Evolutionary conservation across 2,329 filamentous ascomycete genomes (phyloP), one percentile per base, ranked within the genome.

Genomic region (Diaporthe ampelina): DNA sequence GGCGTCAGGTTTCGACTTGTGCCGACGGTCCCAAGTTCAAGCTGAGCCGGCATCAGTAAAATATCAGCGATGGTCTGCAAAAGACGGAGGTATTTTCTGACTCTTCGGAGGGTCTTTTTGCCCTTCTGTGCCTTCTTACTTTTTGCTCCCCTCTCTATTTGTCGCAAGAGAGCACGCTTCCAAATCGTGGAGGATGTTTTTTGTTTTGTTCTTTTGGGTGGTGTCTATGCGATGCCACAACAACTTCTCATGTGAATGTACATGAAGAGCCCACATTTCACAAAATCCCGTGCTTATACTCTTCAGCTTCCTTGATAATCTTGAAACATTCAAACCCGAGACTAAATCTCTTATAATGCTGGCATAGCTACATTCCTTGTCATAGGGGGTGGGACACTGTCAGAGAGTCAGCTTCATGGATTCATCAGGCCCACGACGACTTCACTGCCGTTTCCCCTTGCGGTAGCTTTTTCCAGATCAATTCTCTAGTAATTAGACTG

Each of bases 41-140:
- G 19, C 29, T 29, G 1, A 11, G 29, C 21, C 19, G 61, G 13
- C 19, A n/a, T 83, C 86, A 48, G 76, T 84, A 35, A 79, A 81
- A 32, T 72, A 61, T 67, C 61, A 67, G 61, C 61, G 61, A 67
- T 8, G 61, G 61, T 67, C 61, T 52, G 45, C 61, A 67, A 67
- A 67, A 52, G 61, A 52, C 61, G 61, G 61, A 67, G 61, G 61
- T 67, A 67, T 67, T 67, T 67, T 67, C 61, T 67, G 61, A 67
- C 61, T 52, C 61, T 67, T 67, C 61, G 43, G 61, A 52, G 61
- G 61, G 61, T 67, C 61, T 52, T 67, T 52, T 67, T 67, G 61
- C 21, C n/a, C 7, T 52, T 8, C 21, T 26, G 6, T 0, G 7
- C 61, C 11, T 3, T 52, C 37, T 40, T 40, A 13, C 4, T 40